A percentile compares a stretch with the other conserved stretches of the same genome.
These are phyloP conservation scores for Bipolaris gigantea DNA, from an alignment of 2,329 filamentous ascomycete genomes.

Conservation along the genomic window DNA sequence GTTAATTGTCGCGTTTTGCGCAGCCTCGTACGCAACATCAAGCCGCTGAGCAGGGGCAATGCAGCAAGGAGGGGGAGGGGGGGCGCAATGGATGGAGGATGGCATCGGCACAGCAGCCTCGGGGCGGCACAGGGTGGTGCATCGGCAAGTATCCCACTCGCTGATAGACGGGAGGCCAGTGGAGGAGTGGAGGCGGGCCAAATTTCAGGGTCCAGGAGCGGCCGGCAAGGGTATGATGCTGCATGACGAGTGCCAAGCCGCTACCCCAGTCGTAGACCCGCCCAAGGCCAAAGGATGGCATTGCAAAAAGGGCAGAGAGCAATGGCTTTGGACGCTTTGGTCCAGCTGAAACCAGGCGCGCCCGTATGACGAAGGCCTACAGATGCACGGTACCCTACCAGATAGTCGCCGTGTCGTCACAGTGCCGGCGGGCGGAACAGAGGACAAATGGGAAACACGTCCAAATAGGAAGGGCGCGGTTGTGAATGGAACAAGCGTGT, in stretches of 20 bases:
- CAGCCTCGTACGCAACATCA: conserved; percentile 11
- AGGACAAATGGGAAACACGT: not conserved
- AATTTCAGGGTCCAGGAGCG: conserved; percentile 23
- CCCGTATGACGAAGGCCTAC: conserved; percentile 11
- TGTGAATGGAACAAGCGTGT: conserved; percentile 22
- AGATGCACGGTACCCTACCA: conserved; percentile 8
- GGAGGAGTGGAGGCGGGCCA: conserved; percentile 12
- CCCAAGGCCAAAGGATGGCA: conserved; percentile 23
- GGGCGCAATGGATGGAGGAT: conserved; percentile 1
- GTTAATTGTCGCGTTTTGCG: conserved; percentile 5
- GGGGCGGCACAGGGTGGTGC: conserved; percentile 9
- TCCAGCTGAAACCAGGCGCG: conserved; percentile 3
- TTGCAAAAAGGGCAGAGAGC: conserved; percentile 19
- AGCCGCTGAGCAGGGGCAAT: conserved; percentile 11
- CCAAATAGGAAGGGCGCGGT: conserved; percentile 1
- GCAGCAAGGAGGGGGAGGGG: not conserved
- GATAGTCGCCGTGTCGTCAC: conserved; percentile 11
- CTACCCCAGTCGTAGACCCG: conserved; percentile 10
- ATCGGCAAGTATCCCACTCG: conserved; percentile 20
- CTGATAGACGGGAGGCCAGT: conserved; percentile 10
- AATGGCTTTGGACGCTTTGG: conserved; percentile 4
- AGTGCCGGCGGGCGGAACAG: conserved; percentile 4
- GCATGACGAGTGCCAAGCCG: conserved; percentile 28
- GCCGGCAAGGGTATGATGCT: conserved; percentile 13
- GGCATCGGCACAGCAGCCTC: conserved; percentile 7